Evolutionary conservation across 1,139 yeast species (phyloP), one percentile per base, ranked within the genome.

Genomic region (Suhomyces ambrosiae): DNA sequence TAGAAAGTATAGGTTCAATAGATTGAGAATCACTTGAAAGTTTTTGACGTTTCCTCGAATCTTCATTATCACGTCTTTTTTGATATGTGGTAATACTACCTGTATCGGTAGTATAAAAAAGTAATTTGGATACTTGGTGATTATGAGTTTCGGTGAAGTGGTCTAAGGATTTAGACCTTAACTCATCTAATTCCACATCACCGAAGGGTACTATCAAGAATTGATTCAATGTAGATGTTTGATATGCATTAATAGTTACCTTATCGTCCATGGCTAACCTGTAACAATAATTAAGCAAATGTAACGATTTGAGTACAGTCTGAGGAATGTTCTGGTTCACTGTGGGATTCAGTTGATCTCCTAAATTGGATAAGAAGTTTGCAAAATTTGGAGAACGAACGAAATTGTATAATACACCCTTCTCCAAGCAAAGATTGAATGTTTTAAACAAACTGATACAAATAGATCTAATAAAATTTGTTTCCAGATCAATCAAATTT

Each of bases 361-460:
- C n/a, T 15, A 24, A 24, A 9, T 12, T 5, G 12, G 7, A 5
- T 5, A 24, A 12, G 7, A 24, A n/a, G 15, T 15, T 12, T 5
- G 27, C 6, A 7, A 29, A 23, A 10, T 30, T 30, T 13, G 31
- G 14, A 22, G 33, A 29, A 23, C 46, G 49, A 14, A 52, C 40
- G 28, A 57, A 59, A 26, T 48, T 58, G 13, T 47, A 48, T 2
- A 50, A 28, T 3, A 56, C 43, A 2, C 47, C 52, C 14, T 47
- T 53, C 7, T 54, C 48, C 2, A 46, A 28, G 16, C 63, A 56
- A 9, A 61, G 35, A 16, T 44, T 46, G 33, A 55, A 56, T 1
- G 61, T 28, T 23, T 54, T 57, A 7, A 65, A 34, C n/a, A 67
- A 45, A 22, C 60, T 41, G 28, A 54, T 48, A 17, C 58, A 38